A percentile compares a stretch with the other conserved stretches of the same genome.
Conservation (phyloP, 140 eudicot species). For the Cichorium intybus region DNA sequence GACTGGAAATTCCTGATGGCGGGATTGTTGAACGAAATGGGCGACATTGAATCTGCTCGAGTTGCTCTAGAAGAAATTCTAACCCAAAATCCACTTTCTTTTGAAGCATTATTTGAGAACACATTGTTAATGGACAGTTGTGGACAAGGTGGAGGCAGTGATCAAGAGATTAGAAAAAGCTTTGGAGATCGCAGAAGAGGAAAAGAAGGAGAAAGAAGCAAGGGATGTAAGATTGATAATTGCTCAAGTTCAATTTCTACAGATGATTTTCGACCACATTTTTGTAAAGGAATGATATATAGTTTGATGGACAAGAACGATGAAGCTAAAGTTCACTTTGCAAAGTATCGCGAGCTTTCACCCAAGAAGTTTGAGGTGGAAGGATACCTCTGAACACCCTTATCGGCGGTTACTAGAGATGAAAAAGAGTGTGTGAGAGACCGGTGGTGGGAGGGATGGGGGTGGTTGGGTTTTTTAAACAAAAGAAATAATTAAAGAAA, state of each 20-base stretch:
- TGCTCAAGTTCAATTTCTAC: conserved; percentile 63
- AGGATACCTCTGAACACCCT: conserved; percentile 51
- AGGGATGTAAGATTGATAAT: conserved; percentile 63
- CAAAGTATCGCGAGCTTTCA: conserved; percentile 58
- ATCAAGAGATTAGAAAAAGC: conserved; percentile 52
- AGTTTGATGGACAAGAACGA: conserved; percentile 45
- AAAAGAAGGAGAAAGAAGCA: conserved; percentile 45
- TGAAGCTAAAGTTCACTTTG: conserved; percentile 60
- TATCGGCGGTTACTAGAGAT: too few species aligned
- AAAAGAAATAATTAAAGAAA: too few species aligned
- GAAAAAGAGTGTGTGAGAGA: too few species aligned
- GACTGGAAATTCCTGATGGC: conserved; percentile 55
- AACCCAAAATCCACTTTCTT: conserved; percentile 35
- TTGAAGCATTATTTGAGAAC: conserved; percentile 61
- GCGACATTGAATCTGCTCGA: conserved; percentile 49
- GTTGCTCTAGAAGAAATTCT: conserved; percentile 47
- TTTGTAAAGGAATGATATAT: conserved; percentile 73
- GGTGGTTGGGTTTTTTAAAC: too few species aligned
- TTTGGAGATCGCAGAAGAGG: conserved; percentile 44
- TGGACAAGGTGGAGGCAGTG: conserved; percentile 51
- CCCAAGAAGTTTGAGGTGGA: conserved; percentile 60
- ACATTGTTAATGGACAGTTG: conserved; percentile 53
- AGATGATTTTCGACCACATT: conserved; percentile 65
- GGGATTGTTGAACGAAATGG: conserved; percentile 55
- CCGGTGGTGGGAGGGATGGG: too few species aligned